Base-by-base conservation (phyloP, 2,329 filamentous ascomycete species). In the Paracorniculantispora psalliotae region DNA sequence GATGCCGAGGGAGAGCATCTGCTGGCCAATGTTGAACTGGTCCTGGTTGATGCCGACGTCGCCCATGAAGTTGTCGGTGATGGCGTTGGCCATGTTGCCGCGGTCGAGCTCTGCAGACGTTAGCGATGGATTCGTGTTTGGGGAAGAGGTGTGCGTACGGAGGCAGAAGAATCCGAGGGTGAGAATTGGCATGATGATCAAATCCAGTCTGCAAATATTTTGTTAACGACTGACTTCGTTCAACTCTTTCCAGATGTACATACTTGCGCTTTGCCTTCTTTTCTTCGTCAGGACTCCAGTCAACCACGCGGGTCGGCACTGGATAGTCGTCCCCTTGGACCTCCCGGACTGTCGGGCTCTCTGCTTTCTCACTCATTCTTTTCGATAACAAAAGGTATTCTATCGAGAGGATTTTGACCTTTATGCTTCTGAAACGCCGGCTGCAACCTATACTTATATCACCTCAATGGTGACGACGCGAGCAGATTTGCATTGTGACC, bases 1-100 rank as follows among this genome's bases (percentile, higher is more conserved):
- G 39, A 79, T 79, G 9, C 76, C 76, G 1, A 79, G 71, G 0
- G 78, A 81, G 1, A 82, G 70, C 59, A 83, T 70, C 60, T 81
- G 78, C 25, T 79, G 75, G 4, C 80, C 80, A 33, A 81, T 68
- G 50, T 82, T 82, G 67, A 81, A 76, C 61, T 82, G 75, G 60
- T 81, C 76, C 5, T 79, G 79, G 2, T 73, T 75, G 61, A 83
- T 75, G 17, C 72, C 68, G 21, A 83, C 73, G 63, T 83, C 80
- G 21, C 73, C 65, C 47, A 80, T 75, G 63, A 83, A 79, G 60
- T 78, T 77, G 2, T 70, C 70, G 7, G 79, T 81, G 47, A 81
- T 66, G 25, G 79, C 79, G 43, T 78, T 79, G 59, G 74, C 67
- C 72, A 81, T 69, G 63, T 72, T 71, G 37, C 65, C 66, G 19